Conservation (phyloP, 2,329 filamentous ascomycete genomes). For the Seiridium cupressi region DNA sequence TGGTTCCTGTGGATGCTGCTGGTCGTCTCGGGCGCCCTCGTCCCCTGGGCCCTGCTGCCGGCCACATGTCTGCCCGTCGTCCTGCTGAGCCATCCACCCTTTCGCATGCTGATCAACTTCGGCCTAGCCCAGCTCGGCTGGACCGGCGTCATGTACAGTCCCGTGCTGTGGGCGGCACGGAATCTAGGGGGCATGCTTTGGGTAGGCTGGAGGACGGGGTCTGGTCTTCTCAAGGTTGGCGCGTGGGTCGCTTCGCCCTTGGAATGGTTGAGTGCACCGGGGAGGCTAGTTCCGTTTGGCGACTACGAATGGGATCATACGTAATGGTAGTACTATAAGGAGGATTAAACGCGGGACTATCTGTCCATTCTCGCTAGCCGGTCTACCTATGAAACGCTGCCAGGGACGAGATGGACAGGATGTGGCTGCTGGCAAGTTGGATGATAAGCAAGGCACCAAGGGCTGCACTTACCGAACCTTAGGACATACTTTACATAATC, state of each 20-base stretch:
- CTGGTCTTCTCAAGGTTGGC: neutral
- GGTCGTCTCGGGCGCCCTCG: slow-evolving; percentile 6
- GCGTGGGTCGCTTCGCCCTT: neutral
- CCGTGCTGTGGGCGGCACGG: neutral
- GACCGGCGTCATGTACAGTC: slow-evolving; percentile 6
- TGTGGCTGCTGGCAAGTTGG: too few species aligned
- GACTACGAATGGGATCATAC: neutral
- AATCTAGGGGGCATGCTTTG: neutral
- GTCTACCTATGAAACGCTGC: too few species aligned
- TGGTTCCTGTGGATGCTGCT: slow-evolving; percentile 20
- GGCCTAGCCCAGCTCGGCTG: slow-evolving; percentile 8
- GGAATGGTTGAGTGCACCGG: neutral
- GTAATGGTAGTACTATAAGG: neutral
- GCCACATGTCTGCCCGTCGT: slow-evolving; percentile 3
- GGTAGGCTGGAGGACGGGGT: neutral
- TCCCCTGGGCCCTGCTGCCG: slow-evolving; percentile 3
- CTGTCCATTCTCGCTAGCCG: too few species aligned
- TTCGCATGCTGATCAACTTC: slow-evolving; percentile 4
- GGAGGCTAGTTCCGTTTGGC: neutral
- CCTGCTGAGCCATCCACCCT: slow-evolving; percentile 6
- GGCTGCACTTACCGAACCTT: too few species aligned
- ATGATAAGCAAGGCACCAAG: too few species aligned
- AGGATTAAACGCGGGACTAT: too few species aligned
- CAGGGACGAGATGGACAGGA: too few species aligned
- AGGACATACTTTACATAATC: too few species aligned